phyloP scores from a whole-genome alignment of 73 alveolate species.

The Paraurostyla sp. region DNA sequence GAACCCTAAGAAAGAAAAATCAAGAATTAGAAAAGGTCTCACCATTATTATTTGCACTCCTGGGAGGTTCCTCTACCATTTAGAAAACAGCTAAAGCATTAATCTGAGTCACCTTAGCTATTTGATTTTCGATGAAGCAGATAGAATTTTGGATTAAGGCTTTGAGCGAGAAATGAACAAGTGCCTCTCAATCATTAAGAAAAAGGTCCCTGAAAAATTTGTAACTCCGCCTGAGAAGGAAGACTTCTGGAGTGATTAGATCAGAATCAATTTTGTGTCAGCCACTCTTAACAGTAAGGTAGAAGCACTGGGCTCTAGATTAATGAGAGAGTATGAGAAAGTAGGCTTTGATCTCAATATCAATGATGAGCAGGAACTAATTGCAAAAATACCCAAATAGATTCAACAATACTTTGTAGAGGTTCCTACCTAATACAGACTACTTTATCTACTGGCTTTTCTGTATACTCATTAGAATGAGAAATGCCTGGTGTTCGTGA shows the following conservation, averaged over 20 bases:
- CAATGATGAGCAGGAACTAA: slow-evolving; percentile 50
- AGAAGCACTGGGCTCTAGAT: slow-evolving; percentile 76
- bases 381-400: slow-evolving; percentile 56
- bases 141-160: slow-evolving; percentile 96
- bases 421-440: slow-evolving; percentile 61
- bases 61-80: slow-evolving; percentile 96
- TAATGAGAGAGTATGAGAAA: slow-evolving; percentile 83
- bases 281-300: slow-evolving; percentile 89
- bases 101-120: slow-evolving; percentile 80
- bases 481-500: slow-evolving; percentile 75
- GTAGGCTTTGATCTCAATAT: slow-evolving; percentile 82
- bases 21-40: slow-evolving; percentile 96
- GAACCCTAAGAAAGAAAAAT: slow-evolving; percentile 92
- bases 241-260: slow-evolving; percentile 67
- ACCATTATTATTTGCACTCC: slow-evolving; percentile 96
- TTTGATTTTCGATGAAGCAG: slow-evolving; percentile 96
- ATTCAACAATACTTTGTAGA: slow-evolving; percentile 56
- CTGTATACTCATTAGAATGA: slow-evolving; percentile 48
- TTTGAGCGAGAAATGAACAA: slow-evolving; percentile 93
- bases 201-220: slow-evolving; percentile 57
- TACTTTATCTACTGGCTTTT: slow-evolving; percentile 63
- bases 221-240: slow-evolving; percentile 34
- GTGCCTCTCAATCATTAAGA: slow-evolving; percentile 78
- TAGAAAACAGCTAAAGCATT: slow-evolving; percentile 84
- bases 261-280: slow-evolving; percentile 79